Percentiles rank a stretch among this genome's conserved stretches.
Evolutionary conservation across 768 basidiomycete genomes (phyloP).

Genomic region (Agrocybe praecox): DNA sequence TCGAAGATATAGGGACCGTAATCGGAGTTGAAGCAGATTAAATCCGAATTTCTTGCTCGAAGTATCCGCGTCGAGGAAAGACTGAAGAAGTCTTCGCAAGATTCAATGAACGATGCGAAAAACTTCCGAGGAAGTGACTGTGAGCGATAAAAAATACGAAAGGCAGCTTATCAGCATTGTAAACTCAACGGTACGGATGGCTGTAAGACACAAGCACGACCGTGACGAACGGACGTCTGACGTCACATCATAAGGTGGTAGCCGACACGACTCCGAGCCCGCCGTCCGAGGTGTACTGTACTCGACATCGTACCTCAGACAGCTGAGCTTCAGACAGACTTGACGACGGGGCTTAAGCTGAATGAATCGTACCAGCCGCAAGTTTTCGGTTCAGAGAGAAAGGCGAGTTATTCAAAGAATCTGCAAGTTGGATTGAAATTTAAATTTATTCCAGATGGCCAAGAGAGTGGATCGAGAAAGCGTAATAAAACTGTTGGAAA

Average conservation of each 20-base stretch:
- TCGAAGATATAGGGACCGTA: neutral
- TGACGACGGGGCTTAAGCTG: too few species aligned
- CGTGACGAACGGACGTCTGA: too few species aligned
- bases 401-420: too few species aligned
- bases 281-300: too few species aligned
- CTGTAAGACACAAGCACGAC: too few species aligned
- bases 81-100: neutral
- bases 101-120: neutral
- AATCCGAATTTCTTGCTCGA: neutral
- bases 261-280: too few species aligned
- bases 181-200: too few species aligned
- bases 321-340: constrained; percentile 4
- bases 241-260: too few species aligned
- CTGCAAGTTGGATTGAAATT: constrained; percentile 31
- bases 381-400: too few species aligned
- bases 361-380: constrained; percentile 40
- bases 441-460: constrained; percentile 30
- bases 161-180: too few species aligned
- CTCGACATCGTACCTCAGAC: too few species aligned
- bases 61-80: neutral
- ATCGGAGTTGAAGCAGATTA: neutral
- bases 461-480: constrained; percentile 24
- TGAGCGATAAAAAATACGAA: too few species aligned
- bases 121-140: neutral
- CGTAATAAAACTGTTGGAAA: constrained; percentile 32